Evolutionary conservation across 2,329 filamentous ascomycete species (phyloP).

Genomic region (Exophiala sp.): DNA sequence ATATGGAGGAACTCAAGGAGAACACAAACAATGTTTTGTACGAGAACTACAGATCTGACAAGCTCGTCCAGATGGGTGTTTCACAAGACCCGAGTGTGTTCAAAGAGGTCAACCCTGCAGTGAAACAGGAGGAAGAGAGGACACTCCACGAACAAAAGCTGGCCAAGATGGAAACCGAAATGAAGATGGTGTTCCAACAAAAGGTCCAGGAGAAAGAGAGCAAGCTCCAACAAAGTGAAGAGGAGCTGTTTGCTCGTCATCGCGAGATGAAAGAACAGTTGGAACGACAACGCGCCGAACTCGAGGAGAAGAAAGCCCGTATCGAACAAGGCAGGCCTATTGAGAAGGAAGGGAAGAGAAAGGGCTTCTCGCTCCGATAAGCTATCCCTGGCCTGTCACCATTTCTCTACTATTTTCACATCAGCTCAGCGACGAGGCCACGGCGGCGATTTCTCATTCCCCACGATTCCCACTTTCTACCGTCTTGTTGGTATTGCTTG

Average conservation of each 20-base stretch:
- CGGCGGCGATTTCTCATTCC: conserved; percentile 22
- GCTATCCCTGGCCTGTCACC: conserved; percentile 19
- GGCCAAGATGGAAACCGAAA: conserved; percentile 99
- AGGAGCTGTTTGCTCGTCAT: conserved; percentile 96
- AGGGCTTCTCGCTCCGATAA: conserved; percentile 98
- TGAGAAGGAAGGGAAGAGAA: conserved; percentile 97
- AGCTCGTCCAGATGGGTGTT: conserved; percentile 97
- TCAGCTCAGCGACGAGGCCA: conserved; percentile 33
- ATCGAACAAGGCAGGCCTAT: conserved; percentile 92
- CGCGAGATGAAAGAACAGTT: conserved; percentile 99
- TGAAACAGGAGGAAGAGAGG: conserved; percentile 99
- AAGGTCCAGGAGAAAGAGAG: conserved; percentile 99
- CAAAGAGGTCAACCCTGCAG: conserved; percentile 99
- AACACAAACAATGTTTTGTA: conserved; percentile 99
- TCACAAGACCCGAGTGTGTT: conserved; percentile 98
- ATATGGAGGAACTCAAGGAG: conserved; percentile 99
- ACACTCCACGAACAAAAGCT: conserved; percentile 98
- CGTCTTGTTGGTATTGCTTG: conserved; percentile 13
- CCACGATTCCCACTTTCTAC: conserved; percentile 15
- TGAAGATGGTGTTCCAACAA: conserved; percentile 99
- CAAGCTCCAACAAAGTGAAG: conserved; percentile 98
- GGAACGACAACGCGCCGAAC: conserved; percentile 86
- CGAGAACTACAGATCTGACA: conserved; percentile 99
- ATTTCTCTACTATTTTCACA: conserved; percentile 27
- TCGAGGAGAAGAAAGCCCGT: conserved; percentile 97